Evolutionary conservation across 202 grass and related monocot species (phyloP).

Genomic region (Elaeis oleifera): DNA sequence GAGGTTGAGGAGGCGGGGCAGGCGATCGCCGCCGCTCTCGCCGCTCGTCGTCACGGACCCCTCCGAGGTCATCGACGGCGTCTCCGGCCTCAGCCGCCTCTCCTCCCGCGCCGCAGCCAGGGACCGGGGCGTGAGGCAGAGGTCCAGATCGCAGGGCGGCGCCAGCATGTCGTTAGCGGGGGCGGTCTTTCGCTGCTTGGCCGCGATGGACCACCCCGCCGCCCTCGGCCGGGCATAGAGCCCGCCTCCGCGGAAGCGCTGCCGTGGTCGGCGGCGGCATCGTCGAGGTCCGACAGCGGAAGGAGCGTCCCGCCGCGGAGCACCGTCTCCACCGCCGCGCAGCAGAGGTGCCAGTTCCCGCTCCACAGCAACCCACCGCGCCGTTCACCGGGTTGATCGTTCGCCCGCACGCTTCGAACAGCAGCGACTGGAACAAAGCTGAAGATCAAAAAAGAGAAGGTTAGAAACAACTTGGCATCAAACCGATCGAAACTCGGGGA

Average conservation of each 20-base stretch:
- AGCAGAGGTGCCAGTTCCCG: conserved; percentile 79
- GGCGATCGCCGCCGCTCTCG: conserved; percentile 10
- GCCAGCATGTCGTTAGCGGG: neutral
- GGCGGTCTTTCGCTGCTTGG: conserved; percentile 26
- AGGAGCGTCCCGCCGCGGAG: conserved; percentile 49
- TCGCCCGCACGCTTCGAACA: conserved; percentile 87
- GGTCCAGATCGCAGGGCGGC: conserved; percentile 48
- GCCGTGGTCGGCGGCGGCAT: neutral
- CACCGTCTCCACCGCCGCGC: conserved; percentile 58
- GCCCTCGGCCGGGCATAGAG: conserved; percentile 34
- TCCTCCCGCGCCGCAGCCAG: neutral
- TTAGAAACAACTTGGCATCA: no score
- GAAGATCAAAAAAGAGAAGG: no score
- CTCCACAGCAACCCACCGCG: conserved; percentile 66
- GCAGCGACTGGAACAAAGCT: conserved; percentile 65
- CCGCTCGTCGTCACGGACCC: conserved; percentile 52
- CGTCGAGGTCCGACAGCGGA: conserved; percentile 25
- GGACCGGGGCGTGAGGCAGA: conserved; percentile 51
- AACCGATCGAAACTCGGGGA: no score
- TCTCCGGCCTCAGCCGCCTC: conserved; percentile 18
- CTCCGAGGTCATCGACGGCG: conserved; percentile 24
- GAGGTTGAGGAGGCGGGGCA: conserved; percentile 36
- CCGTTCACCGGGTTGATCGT: conserved; percentile 88
- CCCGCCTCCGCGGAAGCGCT: conserved; percentile 17
- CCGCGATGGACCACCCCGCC: conserved; percentile 17